Percentiles rank a stretch among this genome's conserved stretches.
Conservation (phyloP, 176 grass and related monocot species). For the Rhipidocladum racemiflorum region DNA sequence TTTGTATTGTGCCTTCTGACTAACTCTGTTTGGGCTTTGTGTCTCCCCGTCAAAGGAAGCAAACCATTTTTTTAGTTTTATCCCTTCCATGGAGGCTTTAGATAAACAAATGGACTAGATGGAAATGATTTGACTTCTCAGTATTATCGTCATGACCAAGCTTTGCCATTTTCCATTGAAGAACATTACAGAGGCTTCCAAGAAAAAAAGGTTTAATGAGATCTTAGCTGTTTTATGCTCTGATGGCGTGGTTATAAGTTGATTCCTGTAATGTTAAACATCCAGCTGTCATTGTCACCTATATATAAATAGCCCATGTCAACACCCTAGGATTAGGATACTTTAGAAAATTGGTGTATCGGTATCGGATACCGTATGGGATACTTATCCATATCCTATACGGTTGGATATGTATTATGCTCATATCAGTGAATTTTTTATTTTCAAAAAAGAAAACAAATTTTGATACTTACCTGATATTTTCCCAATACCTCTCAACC, state of each 20-base stretch:
- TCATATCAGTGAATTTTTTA: no score
- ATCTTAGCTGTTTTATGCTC: conserved; percentile 39
- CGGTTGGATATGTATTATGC: no score
- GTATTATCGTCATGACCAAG: conserved; percentile 37
- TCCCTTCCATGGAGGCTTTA: conserved; percentile 19
- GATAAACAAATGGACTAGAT: conserved; percentile 30
- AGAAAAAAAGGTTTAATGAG: conserved; percentile 28
- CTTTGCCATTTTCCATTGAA: conserved; percentile 33
- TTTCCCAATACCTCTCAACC: no score
- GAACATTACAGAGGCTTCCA: conserved; percentile 26
- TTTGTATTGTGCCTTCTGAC: neutral
- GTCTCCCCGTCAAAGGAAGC: neutral
- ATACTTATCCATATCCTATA: no score
- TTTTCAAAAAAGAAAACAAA: no score
- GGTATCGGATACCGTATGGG: no score
- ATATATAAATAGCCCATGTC: conserved; percentile 31
- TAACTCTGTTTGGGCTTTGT: neutral
- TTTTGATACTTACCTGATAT: no score
- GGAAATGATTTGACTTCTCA: conserved; percentile 46
- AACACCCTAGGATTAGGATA: no score
- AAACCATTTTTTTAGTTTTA: neutral
- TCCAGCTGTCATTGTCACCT: conserved; percentile 28
- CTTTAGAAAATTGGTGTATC: no score
- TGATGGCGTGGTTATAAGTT: conserved; percentile 32
- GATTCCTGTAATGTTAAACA: conserved; percentile 37